Base-by-base conservation (phyloP, 2,329 filamentous ascomycete species). In the Ilyonectria robusta region DNA sequence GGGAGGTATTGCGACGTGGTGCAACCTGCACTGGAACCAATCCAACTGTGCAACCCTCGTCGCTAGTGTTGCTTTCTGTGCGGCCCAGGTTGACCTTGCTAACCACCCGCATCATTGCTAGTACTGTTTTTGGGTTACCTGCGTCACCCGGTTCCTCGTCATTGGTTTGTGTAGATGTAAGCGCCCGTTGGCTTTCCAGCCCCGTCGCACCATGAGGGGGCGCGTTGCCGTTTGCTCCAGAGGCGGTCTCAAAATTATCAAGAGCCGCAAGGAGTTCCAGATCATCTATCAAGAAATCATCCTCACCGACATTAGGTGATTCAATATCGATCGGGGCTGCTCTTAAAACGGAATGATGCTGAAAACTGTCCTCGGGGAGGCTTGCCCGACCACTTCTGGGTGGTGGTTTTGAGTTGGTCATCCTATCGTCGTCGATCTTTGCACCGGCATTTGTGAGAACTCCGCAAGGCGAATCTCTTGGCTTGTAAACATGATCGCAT, bases 401-500 rank as follows among this genome's bases (percentile, higher is more conserved):
- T 29, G 29, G 31, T n/a, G 26, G 42, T 15, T 37, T 63, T 57
- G 62, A 46, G 19, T 19, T 64, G 47, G 21, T 31, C 15, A 33
- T 9, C 8, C 15, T 23, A 35, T 21, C 19, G 19, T 19, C 35
- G 17, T 53, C 47, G 13, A 23, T 19, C 8, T 23, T 23, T 15
- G 29, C 26, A 5, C 33, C 9, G 3, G 37, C 4, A 10, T 8
- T 23, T 21, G 23, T 53, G 26, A 42, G 26, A 31, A 53, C 4
- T 17, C 50, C 21, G 21, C n/a, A 2, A 44, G 9, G 17, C 1
- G 50, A 11, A 5, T 65, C 44, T 31, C 62, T 26, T 31, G 19
- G 29, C 11, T 46, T 57, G 60, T 89, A 87, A 8, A 82, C 66
- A 6, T 79, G 76, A 33, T 76, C 71, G 23, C 85, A 86, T 19